phyloP scores from a whole-genome alignment of 2,329 filamentous ascomycete genomes.

The Pyrenochaeta sp. region DNA sequence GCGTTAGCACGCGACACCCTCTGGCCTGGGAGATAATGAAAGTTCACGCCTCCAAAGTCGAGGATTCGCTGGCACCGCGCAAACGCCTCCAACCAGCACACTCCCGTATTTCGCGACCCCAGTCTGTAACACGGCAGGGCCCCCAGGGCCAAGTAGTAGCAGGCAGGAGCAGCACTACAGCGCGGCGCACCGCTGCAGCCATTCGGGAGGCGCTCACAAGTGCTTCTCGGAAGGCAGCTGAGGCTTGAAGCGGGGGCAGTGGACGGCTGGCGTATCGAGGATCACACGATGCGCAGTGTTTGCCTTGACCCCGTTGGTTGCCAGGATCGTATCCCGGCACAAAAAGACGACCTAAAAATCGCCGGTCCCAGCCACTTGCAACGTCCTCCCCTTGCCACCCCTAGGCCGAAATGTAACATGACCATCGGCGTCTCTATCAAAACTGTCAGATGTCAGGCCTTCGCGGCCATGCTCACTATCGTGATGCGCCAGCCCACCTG shows the following conservation, averaged over 20 bases:
- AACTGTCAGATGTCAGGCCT: constrained; percentile 11
- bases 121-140: constrained; percentile 12
- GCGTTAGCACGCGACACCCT: constrained; percentile 42
- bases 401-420: constrained; percentile 34
- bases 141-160: neutral
- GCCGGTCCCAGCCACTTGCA: constrained; percentile 32
- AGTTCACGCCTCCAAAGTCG: constrained; percentile 8
- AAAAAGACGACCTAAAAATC: constrained; percentile 8
- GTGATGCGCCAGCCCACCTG: neutral
- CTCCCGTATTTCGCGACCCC: constrained; percentile 10
- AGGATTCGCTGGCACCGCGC: constrained; percentile 13
- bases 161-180: no score
- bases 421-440: constrained; percentile 21
- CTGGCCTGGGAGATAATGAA: constrained; percentile 21
- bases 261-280: constrained; percentile 10
- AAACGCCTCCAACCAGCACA: constrained; percentile 13
- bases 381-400: constrained; percentile 32
- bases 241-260: constrained; percentile 5
- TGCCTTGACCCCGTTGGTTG: constrained; percentile 15
- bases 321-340: constrained; percentile 13
- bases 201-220: constrained; percentile 15
- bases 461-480: constrained; percentile 16
- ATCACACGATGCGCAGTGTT: constrained; percentile 5
- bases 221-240: constrained; percentile 12
- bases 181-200: constrained; percentile 12